A percentile compares a stretch with the other conserved stretches of the same genome.
Evolutionary conservation across 176 grass and related monocot species (phyloP).

Genomic region (Microstegium vimineum): DNA sequence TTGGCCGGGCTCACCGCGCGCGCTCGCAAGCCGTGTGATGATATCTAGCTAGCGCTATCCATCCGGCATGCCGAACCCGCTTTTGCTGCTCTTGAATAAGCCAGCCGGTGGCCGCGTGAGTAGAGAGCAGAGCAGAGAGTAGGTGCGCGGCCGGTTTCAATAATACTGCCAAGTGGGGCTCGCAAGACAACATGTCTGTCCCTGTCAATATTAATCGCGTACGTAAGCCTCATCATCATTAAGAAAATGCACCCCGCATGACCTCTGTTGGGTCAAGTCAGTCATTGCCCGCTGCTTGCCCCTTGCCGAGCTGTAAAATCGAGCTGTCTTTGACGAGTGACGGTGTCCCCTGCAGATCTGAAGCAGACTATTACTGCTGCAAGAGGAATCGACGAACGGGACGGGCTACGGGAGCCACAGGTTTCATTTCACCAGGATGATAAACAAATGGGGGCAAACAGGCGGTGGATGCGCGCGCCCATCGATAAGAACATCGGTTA

Average conservation of each 20-base stretch:
- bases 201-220: constrained; percentile 23
- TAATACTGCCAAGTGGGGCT: constrained; percentile 32
- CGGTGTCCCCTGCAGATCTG: constrained; percentile 20
- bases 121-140: constrained; percentile 10
- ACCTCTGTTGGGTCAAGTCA: background rate
- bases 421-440: background rate
- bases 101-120: constrained; percentile 14
- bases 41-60: background rate
- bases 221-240: background rate
- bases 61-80: background rate
- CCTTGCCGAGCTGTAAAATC: constrained; percentile 20
- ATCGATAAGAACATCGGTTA: constrained; percentile 1
- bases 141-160: constrained; percentile 40
- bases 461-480: background rate
- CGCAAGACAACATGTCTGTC: constrained; percentile 26
- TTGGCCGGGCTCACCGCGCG: background rate
- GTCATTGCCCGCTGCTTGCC: background rate
- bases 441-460: constrained; percentile 1
- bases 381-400: constrained; percentile 7
- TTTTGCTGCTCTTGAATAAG: constrained; percentile 14
- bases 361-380: background rate
- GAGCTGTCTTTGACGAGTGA: background rate
- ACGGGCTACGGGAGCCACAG: background rate
- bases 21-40: background rate
- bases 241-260: background rate